phyloP scores from a whole-genome alignment of 352 stramenopile species.

The Phytophthora colocasiae region DNA sequence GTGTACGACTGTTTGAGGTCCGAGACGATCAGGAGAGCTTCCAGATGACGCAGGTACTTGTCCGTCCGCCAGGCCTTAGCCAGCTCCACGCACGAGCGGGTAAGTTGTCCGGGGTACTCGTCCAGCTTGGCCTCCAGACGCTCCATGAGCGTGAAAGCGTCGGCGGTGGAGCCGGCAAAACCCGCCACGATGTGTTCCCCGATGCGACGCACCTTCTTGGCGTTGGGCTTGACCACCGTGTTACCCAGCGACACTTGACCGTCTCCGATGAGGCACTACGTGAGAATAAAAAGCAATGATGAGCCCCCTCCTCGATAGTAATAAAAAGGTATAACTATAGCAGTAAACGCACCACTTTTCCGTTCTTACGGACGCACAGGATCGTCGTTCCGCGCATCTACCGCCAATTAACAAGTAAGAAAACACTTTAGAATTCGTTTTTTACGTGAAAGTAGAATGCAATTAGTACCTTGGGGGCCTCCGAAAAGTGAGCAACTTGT shows the following conservation, averaged over 20 bases:
- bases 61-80: constrained; percentile 99
- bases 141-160: constrained; percentile 99
- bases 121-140: constrained; percentile 98
- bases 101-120: constrained; percentile 97
- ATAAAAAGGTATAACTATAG: neutral
- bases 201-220: constrained; percentile 97
- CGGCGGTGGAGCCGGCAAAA: constrained; percentile 97
- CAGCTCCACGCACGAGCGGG: constrained; percentile 97
- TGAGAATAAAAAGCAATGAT: neutral
- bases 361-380: constrained; percentile 97
- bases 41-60: constrained; percentile 97
- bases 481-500: constrained; percentile 58
- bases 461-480: constrained; percentile 51
- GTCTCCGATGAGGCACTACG: constrained; percentile 96
- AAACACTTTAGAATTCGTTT: neutral
- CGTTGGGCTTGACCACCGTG: constrained; percentile 98
- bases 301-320: neutral
- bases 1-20: constrained; percentile 97
- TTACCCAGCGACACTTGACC: constrained; percentile 97
- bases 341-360: constrained; percentile 92
- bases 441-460: neutral
- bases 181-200: constrained; percentile 95
- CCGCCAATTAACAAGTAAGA: neutral
- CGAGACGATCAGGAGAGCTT: constrained; percentile 95
- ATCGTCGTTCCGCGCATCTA: constrained; percentile 98